Evolutionary conservation across 2,329 filamentous ascomycete genomes (phyloP).

Genomic region (Penicillium crustosum): DNA sequence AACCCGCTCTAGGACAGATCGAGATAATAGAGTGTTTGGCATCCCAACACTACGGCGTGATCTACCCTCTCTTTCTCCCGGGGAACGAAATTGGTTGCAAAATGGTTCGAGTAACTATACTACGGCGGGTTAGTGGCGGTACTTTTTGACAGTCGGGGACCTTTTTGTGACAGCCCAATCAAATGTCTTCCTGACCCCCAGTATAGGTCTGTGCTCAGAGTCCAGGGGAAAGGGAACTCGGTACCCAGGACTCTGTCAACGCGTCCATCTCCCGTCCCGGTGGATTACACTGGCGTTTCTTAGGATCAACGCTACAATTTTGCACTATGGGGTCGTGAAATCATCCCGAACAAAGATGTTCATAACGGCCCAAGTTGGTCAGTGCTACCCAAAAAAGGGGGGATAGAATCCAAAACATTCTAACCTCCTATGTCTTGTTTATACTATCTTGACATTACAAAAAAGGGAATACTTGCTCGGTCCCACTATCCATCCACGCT

Average conservation of each 20-base stretch:
- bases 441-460: not conserved
- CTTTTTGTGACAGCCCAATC: constrained; percentile 11
- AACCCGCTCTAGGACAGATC: constrained; percentile 18
- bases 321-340: not conserved
- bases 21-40: constrained; percentile 7
- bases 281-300: constrained; percentile 7
- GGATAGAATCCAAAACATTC: not conserved
- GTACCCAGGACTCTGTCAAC: constrained; percentile 23
- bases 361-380: not conserved
- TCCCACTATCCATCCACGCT: constrained; percentile 3
- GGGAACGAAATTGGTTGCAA: constrained; percentile 11
- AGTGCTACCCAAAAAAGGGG: not conserved
- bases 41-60: constrained; percentile 9
- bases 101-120: constrained; percentile 17
- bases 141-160: constrained; percentile 15
- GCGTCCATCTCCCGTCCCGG: constrained; percentile 23
- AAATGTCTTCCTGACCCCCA: not conserved
- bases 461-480: not conserved
- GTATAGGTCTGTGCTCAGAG: constrained; percentile 7
- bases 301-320: not conserved
- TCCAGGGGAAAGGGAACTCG: constrained; percentile 20
- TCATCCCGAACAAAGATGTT: not conserved
- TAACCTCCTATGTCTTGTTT: not conserved
- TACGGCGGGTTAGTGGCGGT: constrained; percentile 18
- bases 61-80: not conserved